These are phyloP conservation scores for Bipolaris victoriae DNA, from an alignment of 2,329 filamentous ascomycete species.

Conservation along the genomic window DNA sequence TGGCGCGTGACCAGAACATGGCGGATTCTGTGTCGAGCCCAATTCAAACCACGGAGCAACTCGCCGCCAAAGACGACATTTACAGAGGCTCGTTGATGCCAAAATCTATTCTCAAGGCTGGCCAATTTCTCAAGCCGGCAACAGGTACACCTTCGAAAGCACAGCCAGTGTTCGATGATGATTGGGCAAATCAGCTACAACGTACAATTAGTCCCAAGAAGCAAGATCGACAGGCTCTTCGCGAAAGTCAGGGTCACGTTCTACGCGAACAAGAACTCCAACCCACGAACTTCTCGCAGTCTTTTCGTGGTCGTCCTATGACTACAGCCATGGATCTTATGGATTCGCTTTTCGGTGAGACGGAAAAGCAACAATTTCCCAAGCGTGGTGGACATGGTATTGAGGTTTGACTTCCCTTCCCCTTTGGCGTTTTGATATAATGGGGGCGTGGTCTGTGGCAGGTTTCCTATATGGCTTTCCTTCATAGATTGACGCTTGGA, in stretches of 20 bases:
- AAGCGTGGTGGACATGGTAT: conserved; percentile 68
- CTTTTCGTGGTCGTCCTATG: conserved; percentile 64
- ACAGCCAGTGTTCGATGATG: conserved; percentile 67
- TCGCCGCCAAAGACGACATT: conserved; percentile 46
- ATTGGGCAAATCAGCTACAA: conserved; percentile 93
- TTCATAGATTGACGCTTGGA: conserved; percentile 42
- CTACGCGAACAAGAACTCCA: conserved; percentile 56
- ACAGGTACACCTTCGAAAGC: conserved; percentile 61
- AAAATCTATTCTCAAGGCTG: conserved; percentile 58
- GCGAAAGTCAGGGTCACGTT: conserved; percentile 67
- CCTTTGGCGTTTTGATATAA: conserved; percentile 35
- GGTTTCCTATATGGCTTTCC: conserved; percentile 43
- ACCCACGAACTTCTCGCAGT: conserved; percentile 42
- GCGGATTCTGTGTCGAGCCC: conserved; percentile 77
- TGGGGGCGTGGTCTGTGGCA: conserved; percentile 51
- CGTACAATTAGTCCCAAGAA: conserved; percentile 94
- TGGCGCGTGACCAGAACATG: conserved; percentile 73
- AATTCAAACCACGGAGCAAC: conserved; percentile 78
- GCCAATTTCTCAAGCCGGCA: conserved; percentile 37
- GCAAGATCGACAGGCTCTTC: conserved; percentile 78
- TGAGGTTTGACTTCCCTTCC: conserved; percentile 79
- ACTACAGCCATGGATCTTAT: conserved; percentile 92
- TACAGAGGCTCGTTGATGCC: conserved; percentile 48
- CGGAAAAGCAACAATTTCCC: conserved; percentile 57
- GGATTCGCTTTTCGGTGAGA: conserved; percentile 85